Evolutionary conservation across 257 asterid species (phyloP).

Genomic region (Jacaranda copaia): DNA sequence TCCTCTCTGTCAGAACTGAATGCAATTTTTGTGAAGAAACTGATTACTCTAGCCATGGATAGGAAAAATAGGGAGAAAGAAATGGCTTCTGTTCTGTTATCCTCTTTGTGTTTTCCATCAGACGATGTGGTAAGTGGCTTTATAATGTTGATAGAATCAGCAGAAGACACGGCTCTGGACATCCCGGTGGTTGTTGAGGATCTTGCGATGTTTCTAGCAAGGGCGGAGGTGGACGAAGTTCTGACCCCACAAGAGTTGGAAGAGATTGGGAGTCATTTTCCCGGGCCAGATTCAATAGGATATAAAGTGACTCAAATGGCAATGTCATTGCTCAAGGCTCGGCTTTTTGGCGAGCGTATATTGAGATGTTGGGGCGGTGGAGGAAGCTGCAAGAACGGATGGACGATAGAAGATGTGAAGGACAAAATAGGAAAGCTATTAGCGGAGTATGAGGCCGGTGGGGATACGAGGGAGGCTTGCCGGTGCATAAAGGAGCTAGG

Average conservation of each 20-base stretch:
- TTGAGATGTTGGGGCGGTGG: conserved; percentile 94
- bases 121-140: conserved; percentile 84
- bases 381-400: conserved; percentile 66
- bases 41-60: conserved; percentile 89
- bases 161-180: conserved; percentile 89
- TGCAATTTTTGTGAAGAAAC: conserved; percentile 77
- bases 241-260: conserved; percentile 84
- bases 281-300: conserved; percentile 63
- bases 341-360: conserved; percentile 88
- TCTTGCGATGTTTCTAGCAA: conserved; percentile 80
- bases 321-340: conserved; percentile 70
- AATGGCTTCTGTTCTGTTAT: conserved; percentile 87
- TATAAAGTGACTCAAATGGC: conserved; percentile 71
- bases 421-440: conserved; percentile 73
- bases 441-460: conserved; percentile 83
- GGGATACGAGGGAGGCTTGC: conserved; percentile 84
- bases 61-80: conserved; percentile 90
- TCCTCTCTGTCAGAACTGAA: conserved; percentile 59
- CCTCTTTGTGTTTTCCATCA: conserved; percentile 82
- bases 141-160: conserved; percentile 75
- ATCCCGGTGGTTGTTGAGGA: conserved; percentile 83
- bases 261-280: conserved; percentile 71
- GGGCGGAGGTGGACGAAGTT: conserved; percentile 91
- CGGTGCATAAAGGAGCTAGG: conserved; percentile 89
- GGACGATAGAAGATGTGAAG: conserved; percentile 87